Evolutionary conservation across 306 rosid genomes (phyloP).

Genomic region (Oxytropis ochrocephala): DNA sequence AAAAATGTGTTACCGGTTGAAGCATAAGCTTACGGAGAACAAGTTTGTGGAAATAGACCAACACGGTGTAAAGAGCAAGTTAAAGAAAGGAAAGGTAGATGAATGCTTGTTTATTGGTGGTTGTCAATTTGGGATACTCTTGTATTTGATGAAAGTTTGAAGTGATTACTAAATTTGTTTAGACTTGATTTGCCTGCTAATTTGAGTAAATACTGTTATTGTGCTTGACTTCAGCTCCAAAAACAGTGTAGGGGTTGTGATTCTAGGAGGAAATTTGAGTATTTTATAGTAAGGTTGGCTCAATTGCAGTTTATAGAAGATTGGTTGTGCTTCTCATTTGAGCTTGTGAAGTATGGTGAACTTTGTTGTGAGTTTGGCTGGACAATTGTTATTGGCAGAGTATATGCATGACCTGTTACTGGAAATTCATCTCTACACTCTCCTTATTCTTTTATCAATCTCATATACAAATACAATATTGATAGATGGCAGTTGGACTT

Average conservation of each 20-base stretch:
- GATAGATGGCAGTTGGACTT: background rate
- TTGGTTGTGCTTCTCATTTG: background rate
- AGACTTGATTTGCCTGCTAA: background rate
- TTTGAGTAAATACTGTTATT: background rate
- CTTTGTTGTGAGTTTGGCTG: background rate
- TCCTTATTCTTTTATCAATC: background rate
- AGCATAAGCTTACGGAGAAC: slow-evolving; percentile 43
- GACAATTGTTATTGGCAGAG: background rate
- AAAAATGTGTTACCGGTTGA: slow-evolving; percentile 42
- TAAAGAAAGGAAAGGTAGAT: slow-evolving; percentile 57
- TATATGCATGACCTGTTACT: background rate
- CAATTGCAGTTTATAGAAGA: background rate
- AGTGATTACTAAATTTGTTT: background rate
- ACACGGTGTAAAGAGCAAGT: slow-evolving; percentile 29
- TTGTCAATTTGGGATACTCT: background rate
- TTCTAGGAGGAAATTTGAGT: background rate
- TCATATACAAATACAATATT: background rate
- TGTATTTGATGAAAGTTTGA: background rate
- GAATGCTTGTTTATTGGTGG: background rate
- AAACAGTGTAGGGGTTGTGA: background rate
- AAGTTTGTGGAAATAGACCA: slow-evolving; percentile 29
- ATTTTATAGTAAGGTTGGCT: background rate
- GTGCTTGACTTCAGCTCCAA: background rate
- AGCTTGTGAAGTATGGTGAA: background rate
- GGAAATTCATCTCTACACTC: background rate